A percentile compares a stretch with the other conserved stretches of the same genome.
phyloP scores from a whole-genome alignment of 176 grass and related monocot species.

The Rhynchospora pubera region DNA sequence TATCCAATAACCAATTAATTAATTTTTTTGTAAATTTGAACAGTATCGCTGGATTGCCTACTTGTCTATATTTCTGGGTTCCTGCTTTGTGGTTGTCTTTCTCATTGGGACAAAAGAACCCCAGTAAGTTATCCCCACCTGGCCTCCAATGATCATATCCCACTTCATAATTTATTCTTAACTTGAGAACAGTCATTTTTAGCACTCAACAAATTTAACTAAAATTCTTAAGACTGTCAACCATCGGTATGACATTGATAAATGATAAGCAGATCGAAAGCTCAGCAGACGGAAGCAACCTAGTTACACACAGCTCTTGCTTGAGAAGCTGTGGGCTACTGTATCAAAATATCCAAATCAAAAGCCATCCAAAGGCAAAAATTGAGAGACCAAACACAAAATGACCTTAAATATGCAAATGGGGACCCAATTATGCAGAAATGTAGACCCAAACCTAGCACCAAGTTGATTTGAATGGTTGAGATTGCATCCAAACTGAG shows the following conservation, averaged over 20 bases:
- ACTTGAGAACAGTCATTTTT: neutral
- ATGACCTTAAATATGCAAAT: neutral
- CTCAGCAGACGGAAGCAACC: neutral
- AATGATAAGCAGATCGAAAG: neutral
- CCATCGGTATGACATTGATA: too few species aligned
- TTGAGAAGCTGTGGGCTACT: neutral
- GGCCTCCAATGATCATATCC: slow-evolving; percentile 9
- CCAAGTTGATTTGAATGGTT: neutral
- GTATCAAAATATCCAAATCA: neutral
- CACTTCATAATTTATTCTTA: neutral
- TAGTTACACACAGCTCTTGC: neutral
- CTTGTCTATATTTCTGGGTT: slow-evolving; percentile 76
- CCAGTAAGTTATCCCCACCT: slow-evolving; percentile 38
- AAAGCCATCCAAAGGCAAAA: neutral
- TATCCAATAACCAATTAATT: neutral
- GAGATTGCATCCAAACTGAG: neutral
- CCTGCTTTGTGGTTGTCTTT: slow-evolving; percentile 66
- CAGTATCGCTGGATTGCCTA: slow-evolving; percentile 99
- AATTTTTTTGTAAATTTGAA: slow-evolving; percentile 19
- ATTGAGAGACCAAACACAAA: neutral
- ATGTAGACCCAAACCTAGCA: neutral
- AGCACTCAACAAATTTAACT: neutral
- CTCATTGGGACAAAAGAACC: slow-evolving; percentile 94
- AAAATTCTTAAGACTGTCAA: neutral
- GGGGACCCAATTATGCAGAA: neutral